Percentiles rank a stretch among this genome's conserved stretches.
These are phyloP conservation scores for Sarocladium strictum DNA, from an alignment of 2,329 filamentous ascomycete genomes.

Conservation along the genomic window DNA sequence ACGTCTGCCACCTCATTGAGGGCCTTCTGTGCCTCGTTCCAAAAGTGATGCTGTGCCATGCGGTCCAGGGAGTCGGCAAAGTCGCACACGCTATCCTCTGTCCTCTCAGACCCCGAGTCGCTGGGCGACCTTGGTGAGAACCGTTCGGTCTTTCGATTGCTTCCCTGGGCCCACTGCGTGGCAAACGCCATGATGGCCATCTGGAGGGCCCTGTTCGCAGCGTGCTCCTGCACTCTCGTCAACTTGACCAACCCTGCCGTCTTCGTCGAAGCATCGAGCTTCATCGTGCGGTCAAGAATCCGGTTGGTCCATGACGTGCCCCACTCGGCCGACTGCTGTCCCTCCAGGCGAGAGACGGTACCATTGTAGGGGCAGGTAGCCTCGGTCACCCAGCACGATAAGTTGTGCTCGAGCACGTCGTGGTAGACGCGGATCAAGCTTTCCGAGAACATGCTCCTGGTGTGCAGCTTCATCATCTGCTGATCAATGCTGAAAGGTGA, in stretches of 20 bases:
- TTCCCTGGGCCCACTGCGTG: conserved; percentile 34
- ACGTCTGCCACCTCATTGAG: conserved; percentile 30
- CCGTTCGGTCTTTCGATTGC: background rate
- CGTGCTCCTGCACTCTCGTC: conserved; percentile 34
- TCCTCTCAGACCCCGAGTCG: background rate
- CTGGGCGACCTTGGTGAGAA: conserved; percentile 1
- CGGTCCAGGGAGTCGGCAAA: conserved; percentile 31
- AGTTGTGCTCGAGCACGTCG: conserved; percentile 45
- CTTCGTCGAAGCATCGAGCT: conserved; percentile 39
- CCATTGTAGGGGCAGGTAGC: conserved; percentile 42
- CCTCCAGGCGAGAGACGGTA: conserved; percentile 16
- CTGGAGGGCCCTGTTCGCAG: conserved; percentile 39
- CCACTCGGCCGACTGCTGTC: conserved; percentile 20
- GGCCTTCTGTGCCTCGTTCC: conserved; percentile 30
- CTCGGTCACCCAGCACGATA: conserved; percentile 49
- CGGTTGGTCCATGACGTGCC: conserved; percentile 38
- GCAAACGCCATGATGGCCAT: conserved; percentile 46
- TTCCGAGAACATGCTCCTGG: conserved; percentile 30
- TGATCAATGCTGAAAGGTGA: conserved; percentile 10
- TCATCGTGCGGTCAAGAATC: conserved; percentile 42
- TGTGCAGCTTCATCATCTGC: conserved; percentile 18
- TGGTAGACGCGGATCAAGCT: conserved; percentile 44
- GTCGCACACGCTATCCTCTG: conserved; percentile 7
- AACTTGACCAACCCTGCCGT: conserved; percentile 33
- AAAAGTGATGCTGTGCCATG: conserved; percentile 29